phyloP scores from a whole-genome alignment of 1,284 basidiomycete genomes.

The Puccinia triticina region DNA sequence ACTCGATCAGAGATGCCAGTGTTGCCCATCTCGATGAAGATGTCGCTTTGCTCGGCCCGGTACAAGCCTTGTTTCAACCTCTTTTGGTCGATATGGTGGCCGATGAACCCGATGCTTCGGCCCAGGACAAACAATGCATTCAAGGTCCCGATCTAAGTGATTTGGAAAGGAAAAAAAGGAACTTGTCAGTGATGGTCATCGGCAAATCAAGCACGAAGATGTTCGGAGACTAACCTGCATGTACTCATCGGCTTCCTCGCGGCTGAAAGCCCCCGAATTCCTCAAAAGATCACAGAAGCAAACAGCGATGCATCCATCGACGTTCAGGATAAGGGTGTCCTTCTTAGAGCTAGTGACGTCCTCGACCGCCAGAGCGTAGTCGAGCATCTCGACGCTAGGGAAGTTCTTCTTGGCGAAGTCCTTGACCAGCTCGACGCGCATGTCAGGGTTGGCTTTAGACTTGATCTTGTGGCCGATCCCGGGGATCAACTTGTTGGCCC shows the following conservation, averaged over 20 bases:
- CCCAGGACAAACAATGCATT: slow-evolving; percentile 97
- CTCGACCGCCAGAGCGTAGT: slow-evolving; percentile 98
- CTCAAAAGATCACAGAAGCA: slow-evolving; percentile 95
- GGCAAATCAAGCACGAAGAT: background rate
- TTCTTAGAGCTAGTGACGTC: slow-evolving; percentile 98
- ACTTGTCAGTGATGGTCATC: background rate
- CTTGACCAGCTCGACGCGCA: slow-evolving; percentile 94
- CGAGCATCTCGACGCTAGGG: slow-evolving; percentile 74
- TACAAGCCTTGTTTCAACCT: slow-evolving; percentile 71
- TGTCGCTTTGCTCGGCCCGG: slow-evolving; percentile 51
- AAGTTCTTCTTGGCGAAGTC: slow-evolving; percentile 95
- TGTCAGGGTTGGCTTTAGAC: slow-evolving; percentile 86
- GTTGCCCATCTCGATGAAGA: slow-evolving; percentile 49
- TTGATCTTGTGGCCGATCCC: slow-evolving; percentile 99
- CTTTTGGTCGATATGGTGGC: slow-evolving; percentile 93
- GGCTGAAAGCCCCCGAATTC: slow-evolving; percentile 89
- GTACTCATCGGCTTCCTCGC: slow-evolving; percentile 96
- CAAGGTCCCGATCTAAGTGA: slow-evolving; percentile 73
- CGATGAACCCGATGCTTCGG: slow-evolving; percentile 95
- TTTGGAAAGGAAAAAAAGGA: background rate
- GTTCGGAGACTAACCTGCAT: slow-evolving; percentile 69
- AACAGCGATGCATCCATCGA: slow-evolving; percentile 96
- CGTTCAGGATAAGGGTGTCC: slow-evolving; percentile 87
- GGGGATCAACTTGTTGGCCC: slow-evolving; percentile 94
- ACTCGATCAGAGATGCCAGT: slow-evolving; percentile 42